Evolutionary conservation across 139 green algal species (phyloP), one percentile per base, ranked within the genome.

Genomic region (Micractinium conductrix): DNA sequence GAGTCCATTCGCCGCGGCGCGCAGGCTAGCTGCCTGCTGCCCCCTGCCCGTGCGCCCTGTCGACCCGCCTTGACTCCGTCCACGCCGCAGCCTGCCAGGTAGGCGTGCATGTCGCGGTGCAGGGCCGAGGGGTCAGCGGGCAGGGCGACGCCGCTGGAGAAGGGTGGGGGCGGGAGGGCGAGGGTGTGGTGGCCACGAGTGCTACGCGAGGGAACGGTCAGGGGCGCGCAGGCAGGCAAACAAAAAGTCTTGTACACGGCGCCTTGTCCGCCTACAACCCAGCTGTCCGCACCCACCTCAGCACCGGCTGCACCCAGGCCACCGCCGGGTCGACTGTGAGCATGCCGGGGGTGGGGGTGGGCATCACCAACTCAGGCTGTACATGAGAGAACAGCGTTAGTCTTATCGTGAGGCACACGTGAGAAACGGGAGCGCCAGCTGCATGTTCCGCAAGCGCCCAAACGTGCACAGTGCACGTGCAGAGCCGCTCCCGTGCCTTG

Each of bases 31-130:
- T 67, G 5, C 58, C 58, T 14, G 55, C 58, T 35, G 58, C 21
- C 26, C 24, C 17, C 1, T 44, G 65, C 33, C 35, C 37, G n/a
- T 19, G 63, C 63, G 28, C 68, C 69, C 22, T 75, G 69, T 2
- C 62, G 35, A 30, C 30, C 24, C 38, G 95, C 92, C 86, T 95
- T 95, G 30, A 95, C 92, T 6, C 92, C 92, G 38, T 95, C 91
- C 50, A 95, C 83, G 40, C 92, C 92, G 24, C 81, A 75, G 4
- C 45, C 74, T 6, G 83, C 75, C 44, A 91, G 86, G 87, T 93
- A 94, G 1, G 43, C 43, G 81, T 95, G 92, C 84, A 95, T 80
- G 38, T 89, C 87, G 6, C 84, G 33, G 73, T 93, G 93, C 28
- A 95, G 89, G 12, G 88, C 24, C 8, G 71, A 37, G 0, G 90